These are phyloP conservation scores for Dianthus caryophyllus DNA, from an alignment of 148 eudicot species.

Conservation along the genomic window DNA sequence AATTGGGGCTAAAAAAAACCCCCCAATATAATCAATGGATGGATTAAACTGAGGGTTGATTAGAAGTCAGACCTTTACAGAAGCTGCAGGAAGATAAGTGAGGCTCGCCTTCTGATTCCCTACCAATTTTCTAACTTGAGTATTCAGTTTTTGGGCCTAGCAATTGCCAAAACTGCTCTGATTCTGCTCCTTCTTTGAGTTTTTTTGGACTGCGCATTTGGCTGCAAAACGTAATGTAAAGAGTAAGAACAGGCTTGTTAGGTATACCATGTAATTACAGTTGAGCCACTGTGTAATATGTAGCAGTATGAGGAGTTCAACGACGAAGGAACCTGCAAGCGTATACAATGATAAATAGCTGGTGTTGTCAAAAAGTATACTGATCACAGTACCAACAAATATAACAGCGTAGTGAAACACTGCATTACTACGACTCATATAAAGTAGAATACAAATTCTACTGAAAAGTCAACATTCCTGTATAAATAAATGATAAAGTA, in stretches of 20 bases:
- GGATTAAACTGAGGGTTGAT: too few species aligned
- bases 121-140: conserved; percentile 68
- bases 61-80: conserved; percentile 66
- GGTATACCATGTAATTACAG: conserved; percentile 79
- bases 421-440: neutral
- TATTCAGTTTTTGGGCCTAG: conserved; percentile 82
- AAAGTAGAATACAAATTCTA: neutral
- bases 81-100: conserved; percentile 82
- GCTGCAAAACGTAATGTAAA: conserved; percentile 47
- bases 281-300: conserved; percentile 73
- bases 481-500: neutral
- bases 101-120: conserved; percentile 74
- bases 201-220: conserved; percentile 72
- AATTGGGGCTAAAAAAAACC: too few species aligned
- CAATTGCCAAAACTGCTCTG: conserved; percentile 79
- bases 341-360: neutral
- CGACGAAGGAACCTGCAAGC: conserved; percentile 74
- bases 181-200: conserved; percentile 83
- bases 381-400: too few species aligned
- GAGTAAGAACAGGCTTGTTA: neutral
- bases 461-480: neutral
- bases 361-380: neutral
- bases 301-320: conserved; percentile 81
- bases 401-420: too few species aligned
- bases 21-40: too few species aligned